A percentile compares a stretch with the other conserved stretches of the same genome.
phyloP scores from a whole-genome alignment of 805 yeast species.

The Cyberlindnera suaveolens region DNA sequence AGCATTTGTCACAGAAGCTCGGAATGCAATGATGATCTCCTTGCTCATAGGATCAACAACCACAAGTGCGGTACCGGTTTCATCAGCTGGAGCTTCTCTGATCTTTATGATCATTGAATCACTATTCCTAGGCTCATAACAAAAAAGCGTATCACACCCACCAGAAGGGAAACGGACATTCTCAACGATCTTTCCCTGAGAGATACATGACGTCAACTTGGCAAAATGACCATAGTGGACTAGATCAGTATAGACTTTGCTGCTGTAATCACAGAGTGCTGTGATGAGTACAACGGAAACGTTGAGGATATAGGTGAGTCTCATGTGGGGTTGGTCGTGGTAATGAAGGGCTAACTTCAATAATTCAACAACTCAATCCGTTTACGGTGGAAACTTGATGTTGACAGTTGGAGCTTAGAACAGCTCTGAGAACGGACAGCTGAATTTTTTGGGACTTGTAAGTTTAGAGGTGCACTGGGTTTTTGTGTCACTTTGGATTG shows the following conservation, averaged over 20 bases:
- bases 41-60: conserved; percentile 40
- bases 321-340: not conserved
- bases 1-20: conserved; percentile 58
- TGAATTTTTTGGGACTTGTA: too few species aligned
- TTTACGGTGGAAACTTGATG: too few species aligned
- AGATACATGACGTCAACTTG: conserved; percentile 19
- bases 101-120: conserved; percentile 12
- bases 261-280: not conserved
- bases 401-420: too few species aligned
- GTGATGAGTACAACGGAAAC: not conserved
- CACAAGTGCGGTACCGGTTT: conserved; percentile 49
- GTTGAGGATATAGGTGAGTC: not conserved
- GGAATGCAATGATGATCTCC: conserved; percentile 48
- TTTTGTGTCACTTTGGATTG: too few species aligned
- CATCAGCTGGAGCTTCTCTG: conserved; percentile 11
- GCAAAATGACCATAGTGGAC: conserved; percentile 16
- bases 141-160: conserved; percentile 17
- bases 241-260: conserved; percentile 12
- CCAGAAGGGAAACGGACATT: conserved; percentile 10
- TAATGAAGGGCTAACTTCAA: too few species aligned
- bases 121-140: conserved; percentile 6
- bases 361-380: too few species aligned
- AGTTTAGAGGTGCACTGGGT: too few species aligned
- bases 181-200: conserved; percentile 9
- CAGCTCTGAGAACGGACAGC: too few species aligned